Conservation (phyloP, 2,329 filamentous ascomycete species). For the Penicillium polonicum region DNA sequence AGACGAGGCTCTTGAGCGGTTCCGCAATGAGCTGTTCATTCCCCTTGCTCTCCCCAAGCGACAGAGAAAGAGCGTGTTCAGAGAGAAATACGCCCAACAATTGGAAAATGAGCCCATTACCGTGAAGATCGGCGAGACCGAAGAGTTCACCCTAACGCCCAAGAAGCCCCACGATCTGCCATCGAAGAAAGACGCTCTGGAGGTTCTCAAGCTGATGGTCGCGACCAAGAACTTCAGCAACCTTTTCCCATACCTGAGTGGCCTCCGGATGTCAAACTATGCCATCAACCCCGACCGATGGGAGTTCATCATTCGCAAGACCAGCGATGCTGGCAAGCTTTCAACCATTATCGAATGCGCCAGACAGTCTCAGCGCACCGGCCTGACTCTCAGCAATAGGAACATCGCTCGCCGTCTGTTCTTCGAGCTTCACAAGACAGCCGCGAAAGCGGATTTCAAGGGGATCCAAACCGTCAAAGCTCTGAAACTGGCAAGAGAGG, state of each 20-base stretch:
- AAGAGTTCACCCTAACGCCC: conserved; percentile 43
- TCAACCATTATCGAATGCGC: conserved; percentile 38
- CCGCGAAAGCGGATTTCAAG: conserved; percentile 35
- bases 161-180: conserved; percentile 37
- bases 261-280: conserved; percentile 34
- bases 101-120: conserved; percentile 43
- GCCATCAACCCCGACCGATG: conserved; percentile 25
- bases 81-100: conserved; percentile 34
- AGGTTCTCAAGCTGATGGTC: conserved; percentile 38
- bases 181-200: conserved; percentile 31
- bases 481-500: conserved; percentile 35
- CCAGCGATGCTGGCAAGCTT: conserved; percentile 37
- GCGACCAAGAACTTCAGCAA: conserved; percentile 43
- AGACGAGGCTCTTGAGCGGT: conserved; percentile 40
- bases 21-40: conserved; percentile 47
- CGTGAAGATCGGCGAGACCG: conserved; percentile 38
- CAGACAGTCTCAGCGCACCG: conserved; percentile 37
- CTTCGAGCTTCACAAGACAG: conserved; percentile 39
- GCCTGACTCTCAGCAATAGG: conserved; percentile 34
- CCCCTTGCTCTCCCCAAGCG: conserved; percentile 39
- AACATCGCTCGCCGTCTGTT: conserved; percentile 37
- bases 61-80: conserved; percentile 44
- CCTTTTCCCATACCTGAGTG: conserved; percentile 42
- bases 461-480: conserved; percentile 32
- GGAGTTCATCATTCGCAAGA: conserved; percentile 41